Conservation (phyloP, 2,329 filamentous ascomycete genomes). For the Macrophomina phaseolina region DNA sequence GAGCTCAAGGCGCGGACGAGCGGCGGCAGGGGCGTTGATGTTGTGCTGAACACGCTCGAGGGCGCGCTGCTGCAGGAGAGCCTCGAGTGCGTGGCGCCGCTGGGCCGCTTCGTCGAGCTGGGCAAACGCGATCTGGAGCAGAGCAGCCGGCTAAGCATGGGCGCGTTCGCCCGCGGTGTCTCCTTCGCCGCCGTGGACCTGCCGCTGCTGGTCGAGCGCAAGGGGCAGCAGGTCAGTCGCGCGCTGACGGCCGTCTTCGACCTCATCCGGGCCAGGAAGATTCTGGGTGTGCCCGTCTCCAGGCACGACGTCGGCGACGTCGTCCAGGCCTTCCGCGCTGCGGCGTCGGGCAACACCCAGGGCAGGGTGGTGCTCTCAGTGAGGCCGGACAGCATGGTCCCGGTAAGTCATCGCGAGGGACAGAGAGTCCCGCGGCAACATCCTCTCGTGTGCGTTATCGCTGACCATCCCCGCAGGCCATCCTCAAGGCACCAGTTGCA, state of each 20-base stretch:
- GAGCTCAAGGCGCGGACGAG: slow-evolving; percentile 34
- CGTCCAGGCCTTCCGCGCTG: slow-evolving; percentile 29
- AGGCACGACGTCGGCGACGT: slow-evolving; percentile 30
- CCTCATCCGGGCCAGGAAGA: neutral
- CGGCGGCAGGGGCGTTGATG: slow-evolving; percentile 40
- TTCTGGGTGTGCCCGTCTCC: slow-evolving; percentile 1
- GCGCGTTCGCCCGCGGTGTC: slow-evolving; percentile 29
- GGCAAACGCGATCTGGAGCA: slow-evolving; percentile 27
- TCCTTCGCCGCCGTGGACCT: slow-evolving; percentile 21
- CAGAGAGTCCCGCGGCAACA: neutral
- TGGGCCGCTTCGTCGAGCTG: slow-evolving; percentile 39
- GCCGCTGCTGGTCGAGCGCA: neutral
- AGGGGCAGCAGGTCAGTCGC: neutral
- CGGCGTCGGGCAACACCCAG: slow-evolving; percentile 26
- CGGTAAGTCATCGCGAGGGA: slow-evolving; percentile 27
- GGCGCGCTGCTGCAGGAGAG: slow-evolving; percentile 36
- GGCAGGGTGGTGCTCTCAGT: slow-evolving; percentile 32
- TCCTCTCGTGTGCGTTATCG: slow-evolving; percentile 18
- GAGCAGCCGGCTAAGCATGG: slow-evolving; percentile 23
- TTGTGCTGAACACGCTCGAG: slow-evolving; percentile 40
- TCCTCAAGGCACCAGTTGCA: neutral
- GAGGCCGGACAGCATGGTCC: slow-evolving; percentile 31
- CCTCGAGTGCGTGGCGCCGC: slow-evolving; percentile 36
- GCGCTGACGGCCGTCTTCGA: neutral
- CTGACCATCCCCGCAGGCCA: neutral